Conservation (phyloP, 2,329 filamentous ascomycete genomes). For the Blumeria graminis region DNA sequence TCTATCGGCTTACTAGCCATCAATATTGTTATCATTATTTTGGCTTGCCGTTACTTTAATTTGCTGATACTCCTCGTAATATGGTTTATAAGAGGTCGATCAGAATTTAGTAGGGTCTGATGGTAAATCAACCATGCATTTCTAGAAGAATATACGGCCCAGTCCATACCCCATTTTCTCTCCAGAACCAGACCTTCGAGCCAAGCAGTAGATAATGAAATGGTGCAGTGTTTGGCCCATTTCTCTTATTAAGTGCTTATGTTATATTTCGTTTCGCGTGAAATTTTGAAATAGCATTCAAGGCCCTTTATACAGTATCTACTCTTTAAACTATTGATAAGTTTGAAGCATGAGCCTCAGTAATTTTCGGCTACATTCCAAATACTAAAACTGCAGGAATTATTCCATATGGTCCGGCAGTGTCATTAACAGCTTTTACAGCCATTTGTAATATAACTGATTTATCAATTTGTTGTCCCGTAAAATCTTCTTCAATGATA, state of each 20-base stretch:
- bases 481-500: too few species aligned
- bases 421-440: too few species aligned
- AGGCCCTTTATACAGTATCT: slow-evolving; percentile 2
- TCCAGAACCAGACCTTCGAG: slow-evolving; percentile 2
- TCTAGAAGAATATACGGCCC: neutral
- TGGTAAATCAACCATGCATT: neutral
- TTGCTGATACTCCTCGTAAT: too few species aligned
- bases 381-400: too few species aligned
- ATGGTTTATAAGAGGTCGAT: slow-evolving; percentile 1
- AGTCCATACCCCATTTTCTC: slow-evolving; percentile 1
- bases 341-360: neutral
- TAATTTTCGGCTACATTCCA: neutral
- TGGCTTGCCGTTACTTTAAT: too few species aligned
- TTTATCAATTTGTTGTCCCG: too few species aligned
- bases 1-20: too few species aligned
- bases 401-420: too few species aligned
- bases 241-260: slow-evolving; percentile 1
- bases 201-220: slow-evolving; percentile 2
- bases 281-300: slow-evolving; percentile 2
- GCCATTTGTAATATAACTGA: too few species aligned
- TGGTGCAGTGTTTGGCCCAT: neutral
- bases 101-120: neutral
- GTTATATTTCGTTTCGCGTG: neutral
- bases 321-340: neutral
- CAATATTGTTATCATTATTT: too few species aligned